These are phyloP conservation scores for Naegleria lovaniensis DNA, from an alignment of 208 protist genomes.

Conservation along the genomic window DNA sequence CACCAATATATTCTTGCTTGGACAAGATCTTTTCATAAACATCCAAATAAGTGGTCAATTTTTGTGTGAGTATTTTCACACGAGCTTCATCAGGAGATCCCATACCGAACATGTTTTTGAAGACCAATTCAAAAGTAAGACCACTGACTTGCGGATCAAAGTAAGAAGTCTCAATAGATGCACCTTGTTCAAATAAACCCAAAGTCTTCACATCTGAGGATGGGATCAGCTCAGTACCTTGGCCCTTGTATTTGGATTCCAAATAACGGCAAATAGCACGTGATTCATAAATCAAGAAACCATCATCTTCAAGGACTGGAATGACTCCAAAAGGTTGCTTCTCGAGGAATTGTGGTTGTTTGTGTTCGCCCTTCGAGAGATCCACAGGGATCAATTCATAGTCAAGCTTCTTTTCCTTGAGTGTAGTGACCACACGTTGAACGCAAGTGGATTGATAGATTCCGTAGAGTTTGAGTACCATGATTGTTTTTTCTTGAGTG, in stretches of 20 bases:
- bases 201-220: not conserved
- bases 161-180: no score
- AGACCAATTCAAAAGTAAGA: not conserved
- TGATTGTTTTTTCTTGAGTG: no score
- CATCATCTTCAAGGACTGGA: no score
- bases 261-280: not conserved
- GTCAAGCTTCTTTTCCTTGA: not conserved
- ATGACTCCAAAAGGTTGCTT: conserved; percentile 6
- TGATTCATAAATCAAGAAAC: no score
- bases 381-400: not conserved
- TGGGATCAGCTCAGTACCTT: not conserved
- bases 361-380: not conserved
- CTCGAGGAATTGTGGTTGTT: not conserved
- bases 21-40: conserved; percentile 15
- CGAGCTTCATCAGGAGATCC: not conserved
- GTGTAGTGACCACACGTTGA: not conserved
- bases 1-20: conserved; percentile 17
- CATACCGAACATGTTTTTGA: not conserved
- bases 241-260: not conserved
- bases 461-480: conserved; percentile 6
- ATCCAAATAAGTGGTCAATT: not conserved
- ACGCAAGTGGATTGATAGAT: not conserved
- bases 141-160: not conserved
- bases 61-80: not conserved
- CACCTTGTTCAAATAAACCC: not conserved